Evolutionary conservation across 495 filamentous ascomycete genomes (phyloP), one percentile per base, ranked within the genome.

Genomic region (Penicillium simplicissimum): DNA sequence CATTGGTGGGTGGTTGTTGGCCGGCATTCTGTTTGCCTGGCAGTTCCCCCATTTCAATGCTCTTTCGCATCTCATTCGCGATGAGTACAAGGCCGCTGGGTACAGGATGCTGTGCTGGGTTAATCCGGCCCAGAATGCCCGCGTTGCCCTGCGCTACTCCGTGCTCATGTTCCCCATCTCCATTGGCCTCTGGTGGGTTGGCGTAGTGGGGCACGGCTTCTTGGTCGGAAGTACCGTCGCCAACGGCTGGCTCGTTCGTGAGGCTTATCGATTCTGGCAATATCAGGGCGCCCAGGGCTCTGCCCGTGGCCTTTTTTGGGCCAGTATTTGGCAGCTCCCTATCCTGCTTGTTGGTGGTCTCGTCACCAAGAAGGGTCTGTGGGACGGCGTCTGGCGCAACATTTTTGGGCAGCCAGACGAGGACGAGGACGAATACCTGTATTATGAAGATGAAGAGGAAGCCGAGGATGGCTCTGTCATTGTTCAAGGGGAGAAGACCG

Each of bases 11-110:
- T 98, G 95, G 95, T 73, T 98, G 8, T 79, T 97, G 1, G 96
- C 90, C 6, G 85, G 83, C 0, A 76, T 97, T 34, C 79, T 98
- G 8, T 96, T 97, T 60, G 90, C 92, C 1, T 98, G 95, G 95
- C 95, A 98, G 72, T 98, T 98, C 68, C 92, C 95, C 13, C 95
- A 98, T 71, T 98, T 98, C 79, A 97, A 96, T 79, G 88, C 92
- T 0, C 79, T 98, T 10, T 92, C 89, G 23, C 95, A 92, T 83
- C 76, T 84, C 10, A 95, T 98, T 58, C 81, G 91, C 8, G 89
- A 96, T 1, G 96, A 98, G 67, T 98, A 98, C 76, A 87, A 85
- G 64, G 79, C 81, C 8, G 95, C 93, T 0, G 95, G 95, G 0
- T 91, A 97, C 73, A 80, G 88, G 61, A 98, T 98, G 95, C 84